Base-by-base conservation (phyloP, 371 early-diverging fungal species). In the Mucor racemosus region DNA sequence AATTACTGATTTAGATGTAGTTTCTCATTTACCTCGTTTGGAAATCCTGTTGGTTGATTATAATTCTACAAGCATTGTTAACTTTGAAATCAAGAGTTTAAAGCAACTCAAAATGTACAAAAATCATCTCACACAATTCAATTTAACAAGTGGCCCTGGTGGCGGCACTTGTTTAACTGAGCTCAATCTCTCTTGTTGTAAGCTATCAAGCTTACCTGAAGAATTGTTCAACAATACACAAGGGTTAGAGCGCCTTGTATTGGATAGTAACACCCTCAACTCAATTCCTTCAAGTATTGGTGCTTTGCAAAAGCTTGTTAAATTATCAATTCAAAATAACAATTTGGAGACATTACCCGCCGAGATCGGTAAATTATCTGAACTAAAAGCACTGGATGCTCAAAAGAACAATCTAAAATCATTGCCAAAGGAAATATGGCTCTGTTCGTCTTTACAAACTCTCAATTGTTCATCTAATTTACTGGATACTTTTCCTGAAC, bases 341-440 rank as follows among this genome's bases (percentile, higher is more conserved):
- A 71, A 74, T 40, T 50, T 81, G 7, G 82, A 81, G n/a, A 67
- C 65, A 13, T 11, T 84, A 19, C 84, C 84, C 6, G 11, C 57
- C 19, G 79, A 80, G 21, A 80, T 83, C 11, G 61, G 72, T 10
- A 67, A 76, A 17, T 35, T 83, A 4, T 56, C 61, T 10, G 76
- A 77, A 26, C 75, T 83, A 53, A 78, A 69, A 59, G 63, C 54
- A 5, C 38, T 83, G 58, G 76, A 79, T 54, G 77, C 72, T 1
- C 84, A 83, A 59, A 80, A 83, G 60, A 82, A 97, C 78, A 90
- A 92, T 53, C 62, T 97, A 33, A 84, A 84, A 53, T 72, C 84
- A 42, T 73, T 97, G 0, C 95, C 96, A 3, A 80, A 86, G 9
- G 93, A 93, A 42, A 93, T 97, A n/a, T 96, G 96, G 97, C 71